phyloP scores from a whole-genome alignment of 495 filamentous ascomycete species.

The Cercophora sp. region DNA sequence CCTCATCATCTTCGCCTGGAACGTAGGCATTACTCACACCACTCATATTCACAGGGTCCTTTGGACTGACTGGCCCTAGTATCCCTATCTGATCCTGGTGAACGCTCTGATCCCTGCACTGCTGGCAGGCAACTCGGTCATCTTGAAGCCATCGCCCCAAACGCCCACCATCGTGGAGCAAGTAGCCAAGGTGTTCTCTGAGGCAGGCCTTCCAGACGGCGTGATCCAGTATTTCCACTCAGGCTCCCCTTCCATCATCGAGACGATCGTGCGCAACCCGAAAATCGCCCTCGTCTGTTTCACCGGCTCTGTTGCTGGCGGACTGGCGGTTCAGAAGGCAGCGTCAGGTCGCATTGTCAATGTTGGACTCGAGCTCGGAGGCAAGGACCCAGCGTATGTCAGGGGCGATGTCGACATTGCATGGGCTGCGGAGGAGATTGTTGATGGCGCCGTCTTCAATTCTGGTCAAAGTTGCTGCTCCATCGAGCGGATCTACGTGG shows the following conservation, averaged over 20 bases:
- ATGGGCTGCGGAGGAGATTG: slow-evolving; percentile 89
- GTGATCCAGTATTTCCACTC: slow-evolving; percentile 89
- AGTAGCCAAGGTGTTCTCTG: slow-evolving; percentile 64
- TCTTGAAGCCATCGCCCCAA: slow-evolving; percentile 90
- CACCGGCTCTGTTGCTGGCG: slow-evolving; percentile 87
- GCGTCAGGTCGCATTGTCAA: slow-evolving; percentile 76
- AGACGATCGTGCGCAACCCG: slow-evolving; percentile 68
- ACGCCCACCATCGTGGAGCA: slow-evolving; percentile 88
- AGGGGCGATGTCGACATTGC: slow-evolving; percentile 78
- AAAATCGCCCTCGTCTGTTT: slow-evolving; percentile 77
- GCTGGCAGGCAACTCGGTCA: slow-evolving; percentile 81
- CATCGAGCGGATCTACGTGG: slow-evolving; percentile 88
- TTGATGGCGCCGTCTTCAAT: slow-evolving; percentile 93
- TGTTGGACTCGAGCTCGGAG: slow-evolving; percentile 84
- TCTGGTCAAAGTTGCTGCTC: slow-evolving; percentile 96
- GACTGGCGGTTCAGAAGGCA: slow-evolving; percentile 77
- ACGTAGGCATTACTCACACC: slow-evolving; percentile 52
- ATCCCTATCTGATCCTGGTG: slow-evolving; percentile 86
- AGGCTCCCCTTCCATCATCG: slow-evolving; percentile 66
- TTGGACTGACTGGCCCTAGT: slow-evolving; percentile 47
- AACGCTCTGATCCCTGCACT: slow-evolving; percentile 88
- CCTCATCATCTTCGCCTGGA: slow-evolving; percentile 90
- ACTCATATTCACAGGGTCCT: background rate
- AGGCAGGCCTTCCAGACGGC: slow-evolving; percentile 73
- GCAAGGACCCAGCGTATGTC: slow-evolving; percentile 90